Base-by-base conservation (phyloP, 345 rosid species). In the Garcia nutans region DNA sequence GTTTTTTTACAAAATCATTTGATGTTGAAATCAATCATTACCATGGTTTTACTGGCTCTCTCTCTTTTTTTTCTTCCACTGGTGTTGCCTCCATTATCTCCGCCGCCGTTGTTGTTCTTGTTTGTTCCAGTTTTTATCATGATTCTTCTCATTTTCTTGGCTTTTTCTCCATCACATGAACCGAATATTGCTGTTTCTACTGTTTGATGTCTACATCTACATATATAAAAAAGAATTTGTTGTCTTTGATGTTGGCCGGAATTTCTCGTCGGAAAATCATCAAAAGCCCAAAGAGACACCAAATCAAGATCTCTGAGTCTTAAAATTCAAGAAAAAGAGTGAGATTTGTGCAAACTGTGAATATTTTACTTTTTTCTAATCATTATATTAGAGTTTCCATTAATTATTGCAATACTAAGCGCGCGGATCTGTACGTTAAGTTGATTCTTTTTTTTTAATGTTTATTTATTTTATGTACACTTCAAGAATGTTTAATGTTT, bases 51-150 rank as follows among this genome's bases (percentile, higher is more conserved):
- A 20, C 17, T 70, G 45, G 56, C 70, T 1, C 56, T 41, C 16
- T 70, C 71, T 54, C 62, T 77, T 26, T 56, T 70, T 28, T 57
- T 77, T 15, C 52, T 77, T 8, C 79, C 79, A 24, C 70, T 77
- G 75, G 79, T 77, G 15, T 54, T 77, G 75, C 79, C 79, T 3
- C 71, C 79, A 49, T 64, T 77, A 33, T 70, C 79, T 16, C 74
- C 79, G 23, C 79, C 79, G 65, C 79, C 79, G 20, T 26, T 63
- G 28, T 16, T 77, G 47, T 70, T 77, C 57, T 67, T 77, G 42
- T 71, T 77, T 42, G n/a, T 77, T 62, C 79, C 79, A 1, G 79
- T 77, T 70, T 63, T 77, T 1, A 70, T 77, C 28, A 33, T 77
- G 75, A 19, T 23, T 54, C 79, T 77, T 70, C 75, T 77, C 57